Evolutionary conservation across 2,329 filamentous ascomycete genomes (phyloP).

Genomic region (Furcasterigmium furcatum): DNA sequence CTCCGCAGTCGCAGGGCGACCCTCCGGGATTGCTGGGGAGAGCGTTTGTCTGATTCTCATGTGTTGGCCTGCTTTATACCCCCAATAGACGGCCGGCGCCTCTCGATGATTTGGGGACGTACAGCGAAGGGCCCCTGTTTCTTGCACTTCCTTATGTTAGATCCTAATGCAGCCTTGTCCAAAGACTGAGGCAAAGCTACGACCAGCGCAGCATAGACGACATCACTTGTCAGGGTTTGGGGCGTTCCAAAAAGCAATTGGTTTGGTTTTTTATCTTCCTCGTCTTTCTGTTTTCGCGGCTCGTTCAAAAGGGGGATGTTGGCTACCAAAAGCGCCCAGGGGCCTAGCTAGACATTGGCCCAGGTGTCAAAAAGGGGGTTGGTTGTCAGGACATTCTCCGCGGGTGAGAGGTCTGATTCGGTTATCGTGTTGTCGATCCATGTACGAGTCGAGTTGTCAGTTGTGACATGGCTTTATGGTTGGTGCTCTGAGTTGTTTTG

Average conservation of each 20-base stretch:
- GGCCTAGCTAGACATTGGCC: not conserved
- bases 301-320: not conserved
- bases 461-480: too few species aligned
- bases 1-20: too few species aligned
- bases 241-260: not conserved
- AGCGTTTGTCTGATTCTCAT: not conserved
- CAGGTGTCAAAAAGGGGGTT: not conserved
- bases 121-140: not conserved
- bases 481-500: too few species aligned
- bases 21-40: not conserved
- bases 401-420: not conserved
- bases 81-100: constrained; percentile 12
- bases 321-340: not conserved
- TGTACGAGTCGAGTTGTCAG: too few species aligned
- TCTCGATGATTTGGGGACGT: constrained; percentile 2
- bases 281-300: not conserved
- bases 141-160: not conserved
- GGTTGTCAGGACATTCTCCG: not conserved
- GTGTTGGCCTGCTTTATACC: constrained; percentile 12
- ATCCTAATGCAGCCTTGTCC: constrained; percentile 5
- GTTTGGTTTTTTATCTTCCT: constrained; percentile 1
- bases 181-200: constrained; percentile 7
- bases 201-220: not conserved
- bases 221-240: not conserved
- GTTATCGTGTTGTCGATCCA: not conserved